Base-by-base conservation (phyloP, 2,329 filamentous ascomycete genomes). In the Scorias spongiosa region DNA sequence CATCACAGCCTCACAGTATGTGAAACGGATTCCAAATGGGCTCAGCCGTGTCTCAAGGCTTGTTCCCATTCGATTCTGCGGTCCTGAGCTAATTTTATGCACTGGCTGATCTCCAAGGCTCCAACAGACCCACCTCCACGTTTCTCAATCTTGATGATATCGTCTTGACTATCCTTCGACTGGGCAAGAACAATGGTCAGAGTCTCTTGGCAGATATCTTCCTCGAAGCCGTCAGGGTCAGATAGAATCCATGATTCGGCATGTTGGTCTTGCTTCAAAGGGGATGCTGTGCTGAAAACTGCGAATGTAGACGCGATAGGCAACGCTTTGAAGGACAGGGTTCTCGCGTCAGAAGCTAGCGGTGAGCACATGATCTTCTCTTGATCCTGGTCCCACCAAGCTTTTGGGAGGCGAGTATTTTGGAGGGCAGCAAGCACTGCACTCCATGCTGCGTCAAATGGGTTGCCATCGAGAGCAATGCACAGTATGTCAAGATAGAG, bases 401-500 rank as follows among this genome's bases (percentile, higher is more conserved):
- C 86, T 42, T 68, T 68, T 0, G 91, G 91, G 10, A 98, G 66
- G 46, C 72, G 76, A 4, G 85, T 89, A 61, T 91, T 77, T 43
- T 70, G 71, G 46, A 98, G 66, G 6, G 91, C 89, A 8, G 88
- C 84, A 17, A 94, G 63, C 0, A 93, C 72, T 10, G 86, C 80
- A 1, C 81, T 75, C 88, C 89, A 96, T 0, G 86, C 85, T 1
- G 85, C 84, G 57, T 98, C 89, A 51, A 96, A 88, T 1, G 86
- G 77, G 56, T 91, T 93, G 5, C 89, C 89, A 50, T 94, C 88
- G 41, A 94, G 78, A 0, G 85, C 93, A 52, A 98, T 81, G 65
- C 94, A 91, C 57, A 95, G 75, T n/a, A 95, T 72, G 58, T 96
- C 89, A 51, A 98, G 84, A 63, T 94, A 95, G 15, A 98, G 76